Evolutionary conservation across 176 grass and related monocot species (phyloP), one percentile per base, ranked within the genome.

Genomic region (Oryza coarctata): DNA sequence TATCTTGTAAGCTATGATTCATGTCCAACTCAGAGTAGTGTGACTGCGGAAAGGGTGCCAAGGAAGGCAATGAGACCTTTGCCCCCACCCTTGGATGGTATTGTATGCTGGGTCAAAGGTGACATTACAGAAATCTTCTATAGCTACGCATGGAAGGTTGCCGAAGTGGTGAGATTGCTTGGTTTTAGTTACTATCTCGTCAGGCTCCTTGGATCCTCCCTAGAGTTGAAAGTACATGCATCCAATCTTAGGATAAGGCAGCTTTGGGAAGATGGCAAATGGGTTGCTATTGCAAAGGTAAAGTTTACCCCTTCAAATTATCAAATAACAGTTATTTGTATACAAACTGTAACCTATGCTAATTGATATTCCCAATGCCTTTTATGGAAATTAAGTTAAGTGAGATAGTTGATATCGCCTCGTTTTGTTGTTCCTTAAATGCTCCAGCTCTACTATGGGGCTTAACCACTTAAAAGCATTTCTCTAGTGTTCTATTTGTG

Each of bases 271-370:
- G 85, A 88, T 83, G 80, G 79, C 79, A 88, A 86, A 86, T 98
- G 95, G 95, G 34, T 89, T 63, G 77, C 68, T 35, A 86, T 87
- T 79, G 69, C 71, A 57, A 98, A 98, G 90, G 95, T 98, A 92
- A 79, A 80, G 9, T 4, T 73, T 79, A 61, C 83, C 76, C 38
- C 29, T 86, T 82, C 27, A 32, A 64, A 76, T 80, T 83, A 40
- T 68, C 9, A 64, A 29, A 55, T 18, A 50, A 12, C 0, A 67
- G 13, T 64, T 74, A 12, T 65, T 74, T 49, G 23, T 35, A 39
- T 40, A 83, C 28, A 18, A 34, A 35, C 38, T 63, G 0, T 50
- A 52, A 52, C 73, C 39, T 49, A 25, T 65, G 70, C 44, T 45
- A 68, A 39, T 39, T 39, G 38, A 39, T 39, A 10, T 15, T 65